A percentile compares a stretch with the other conserved stretches of the same genome.
Conservation (phyloP, 2,329 filamentous ascomycete species). For the Talaromyces sp. region DNA sequence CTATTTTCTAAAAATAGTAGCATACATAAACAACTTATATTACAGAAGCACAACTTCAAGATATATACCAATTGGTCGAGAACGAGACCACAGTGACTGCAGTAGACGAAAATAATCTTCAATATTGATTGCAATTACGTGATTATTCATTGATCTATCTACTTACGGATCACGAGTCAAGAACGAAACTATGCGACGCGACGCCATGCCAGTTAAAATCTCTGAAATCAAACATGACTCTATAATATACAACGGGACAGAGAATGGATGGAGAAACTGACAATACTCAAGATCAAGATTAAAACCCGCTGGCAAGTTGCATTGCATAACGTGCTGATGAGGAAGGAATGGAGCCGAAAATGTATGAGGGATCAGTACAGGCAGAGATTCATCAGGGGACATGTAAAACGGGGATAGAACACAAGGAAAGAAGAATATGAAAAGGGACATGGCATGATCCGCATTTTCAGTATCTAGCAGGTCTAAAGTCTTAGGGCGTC, state of each 20-base stretch:
- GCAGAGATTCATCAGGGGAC: conserved; percentile 11
- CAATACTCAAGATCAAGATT: background rate
- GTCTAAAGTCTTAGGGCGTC: conserved; percentile 72
- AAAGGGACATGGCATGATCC: background rate
- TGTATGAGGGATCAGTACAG: conserved; percentile 3
- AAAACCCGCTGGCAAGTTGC: background rate
- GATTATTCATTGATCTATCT: background rate
- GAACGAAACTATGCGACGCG: background rate
- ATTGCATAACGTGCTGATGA: background rate
- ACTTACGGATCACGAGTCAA: background rate
- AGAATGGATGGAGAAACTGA: conserved; percentile 8
- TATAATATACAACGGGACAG: conserved; percentile 20
- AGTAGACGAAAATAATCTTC: background rate
- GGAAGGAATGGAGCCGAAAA: conserved; percentile 4
- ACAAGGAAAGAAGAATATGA: background rate
- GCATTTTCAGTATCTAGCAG: background rate
- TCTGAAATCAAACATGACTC: conserved; percentile 14
- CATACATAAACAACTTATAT: background rate
- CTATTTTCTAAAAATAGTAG: conserved; percentile 3
- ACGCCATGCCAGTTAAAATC: background rate
- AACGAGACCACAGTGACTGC: background rate
- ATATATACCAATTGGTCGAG: no score
- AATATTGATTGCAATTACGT: background rate
- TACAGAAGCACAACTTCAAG: no score
- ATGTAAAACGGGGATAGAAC: background rate